Conservation (phyloP, 768 basidiomycete species). For the Russula lepida region DNA sequence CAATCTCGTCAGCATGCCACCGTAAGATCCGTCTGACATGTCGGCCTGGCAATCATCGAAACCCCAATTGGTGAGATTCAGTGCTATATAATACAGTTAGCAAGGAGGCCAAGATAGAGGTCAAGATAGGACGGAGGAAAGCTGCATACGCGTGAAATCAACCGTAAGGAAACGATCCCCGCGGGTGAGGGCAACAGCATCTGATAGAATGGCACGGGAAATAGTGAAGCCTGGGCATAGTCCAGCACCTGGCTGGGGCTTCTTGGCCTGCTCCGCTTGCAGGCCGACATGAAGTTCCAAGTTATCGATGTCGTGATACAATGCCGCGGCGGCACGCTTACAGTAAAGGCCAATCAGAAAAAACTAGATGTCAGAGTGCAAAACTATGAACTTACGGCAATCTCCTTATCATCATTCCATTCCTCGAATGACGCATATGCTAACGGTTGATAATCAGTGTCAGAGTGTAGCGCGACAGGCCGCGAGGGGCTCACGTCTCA, state of each 20-base stretch:
- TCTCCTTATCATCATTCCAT: constrained; percentile 30
- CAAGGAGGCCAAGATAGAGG: neutral
- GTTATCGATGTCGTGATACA: constrained; percentile 69
- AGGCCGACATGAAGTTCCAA: constrained; percentile 59
- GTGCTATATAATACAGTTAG: constrained; percentile 35
- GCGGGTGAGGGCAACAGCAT: constrained; percentile 66
- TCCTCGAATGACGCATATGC: constrained; percentile 24
- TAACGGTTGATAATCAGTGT: neutral
- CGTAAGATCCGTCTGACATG: constrained; percentile 58
- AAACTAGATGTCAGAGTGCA: neutral
- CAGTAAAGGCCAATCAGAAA: neutral
- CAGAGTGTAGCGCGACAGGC: neutral
- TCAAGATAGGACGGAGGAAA: neutral
- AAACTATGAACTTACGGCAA: constrained; percentile 19
- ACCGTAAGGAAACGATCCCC: constrained; percentile 75
- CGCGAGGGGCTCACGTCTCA: constrained; percentile 42
- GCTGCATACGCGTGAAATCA: constrained; percentile 61
- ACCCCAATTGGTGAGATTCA: constrained; percentile 74
- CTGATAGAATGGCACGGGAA: constrained; percentile 74
- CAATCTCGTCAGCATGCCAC: constrained; percentile 65
- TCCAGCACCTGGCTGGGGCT: constrained; percentile 57
- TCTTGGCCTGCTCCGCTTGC: constrained; percentile 60
- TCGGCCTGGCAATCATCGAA: constrained; percentile 63
- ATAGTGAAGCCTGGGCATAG: constrained; percentile 79
- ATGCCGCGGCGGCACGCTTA: constrained; percentile 51